These are phyloP conservation scores for Zoysia pacifica DNA, from an alignment of 176 grass and related monocot species.

Conservation along the genomic window DNA sequence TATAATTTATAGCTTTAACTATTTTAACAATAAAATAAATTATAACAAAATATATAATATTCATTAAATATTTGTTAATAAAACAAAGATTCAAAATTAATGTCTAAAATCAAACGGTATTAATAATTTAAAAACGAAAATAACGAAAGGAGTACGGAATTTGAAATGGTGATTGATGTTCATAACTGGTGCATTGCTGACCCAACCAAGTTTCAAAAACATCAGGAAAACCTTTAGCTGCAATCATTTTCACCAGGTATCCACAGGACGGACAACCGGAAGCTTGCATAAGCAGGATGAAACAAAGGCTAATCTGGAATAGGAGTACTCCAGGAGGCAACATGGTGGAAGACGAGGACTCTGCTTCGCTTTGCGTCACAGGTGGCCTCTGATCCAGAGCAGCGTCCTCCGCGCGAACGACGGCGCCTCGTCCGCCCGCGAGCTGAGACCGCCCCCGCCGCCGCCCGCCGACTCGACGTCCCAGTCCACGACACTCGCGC, in stretches of 20 bases:
- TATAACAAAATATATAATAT: too few relatives aligned
- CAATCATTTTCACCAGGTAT: constrained; percentile 37
- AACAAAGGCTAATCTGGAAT: too few relatives aligned
- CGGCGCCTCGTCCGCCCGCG: constrained; percentile 80
- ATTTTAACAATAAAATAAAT: too few relatives aligned
- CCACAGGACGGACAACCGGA: neutral
- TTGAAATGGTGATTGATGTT: neutral
- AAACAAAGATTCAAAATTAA: too few relatives aligned
- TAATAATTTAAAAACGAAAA: neutral
- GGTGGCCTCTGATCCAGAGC: constrained; percentile 81
- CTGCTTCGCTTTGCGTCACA: constrained; percentile 31
- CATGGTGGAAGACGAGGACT: neutral
- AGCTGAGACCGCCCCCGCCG: constrained; percentile 30
- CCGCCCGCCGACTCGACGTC: constrained; percentile 59
- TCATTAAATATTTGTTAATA: too few relatives aligned
- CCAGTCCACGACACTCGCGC: constrained; percentile 60
- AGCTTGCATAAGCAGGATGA: neutral
- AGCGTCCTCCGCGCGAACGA: constrained; percentile 90
- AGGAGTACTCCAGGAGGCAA: too few relatives aligned
- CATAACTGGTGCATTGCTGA: neutral
- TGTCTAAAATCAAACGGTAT: too few relatives aligned
- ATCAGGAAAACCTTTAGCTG: constrained; percentile 2
- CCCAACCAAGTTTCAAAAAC: constrained; percentile 9
- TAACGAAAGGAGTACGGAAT: neutral
- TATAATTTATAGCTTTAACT: neutral